A percentile compares a stretch with the other conserved stretches of the same genome.
phyloP scores from a whole-genome alignment of 1,139 yeast genomes.

The Kodamaea arcana region DNA sequence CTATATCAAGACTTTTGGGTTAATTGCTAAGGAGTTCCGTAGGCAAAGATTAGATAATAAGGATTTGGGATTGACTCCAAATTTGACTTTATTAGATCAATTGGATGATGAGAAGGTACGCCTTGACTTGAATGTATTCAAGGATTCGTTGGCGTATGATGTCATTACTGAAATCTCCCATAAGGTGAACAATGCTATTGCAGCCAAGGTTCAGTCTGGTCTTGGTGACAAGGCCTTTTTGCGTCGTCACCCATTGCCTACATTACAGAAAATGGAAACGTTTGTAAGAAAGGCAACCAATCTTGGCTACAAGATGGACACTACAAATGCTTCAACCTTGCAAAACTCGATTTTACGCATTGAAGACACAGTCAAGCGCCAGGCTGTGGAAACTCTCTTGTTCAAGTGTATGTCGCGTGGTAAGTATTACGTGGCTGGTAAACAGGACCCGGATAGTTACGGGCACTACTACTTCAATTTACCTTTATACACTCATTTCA shows the following conservation, averaged over 20 bases:
- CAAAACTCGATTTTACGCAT: conserved; percentile 67
- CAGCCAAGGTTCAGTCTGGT: conserved; percentile 70
- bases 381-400: conserved; percentile 74
- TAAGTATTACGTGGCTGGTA: conserved; percentile 84
- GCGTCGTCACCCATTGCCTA: conserved; percentile 85
- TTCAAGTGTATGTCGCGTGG: conserved; percentile 84
- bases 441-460: conserved; percentile 73
- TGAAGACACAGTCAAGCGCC: conserved; percentile 60
- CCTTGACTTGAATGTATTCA: conserved; percentile 69
- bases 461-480: conserved; percentile 78
- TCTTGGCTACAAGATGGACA: conserved; percentile 68
- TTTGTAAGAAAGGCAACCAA: conserved; percentile 67
- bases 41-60: conserved; percentile 61
- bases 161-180: conserved; percentile 73
- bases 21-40: conserved; percentile 69
- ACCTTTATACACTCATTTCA: conserved; percentile 88
- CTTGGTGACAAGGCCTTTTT: conserved; percentile 79
- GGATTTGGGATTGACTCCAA: conserved; percentile 47
- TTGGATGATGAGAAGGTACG: conserved; percentile 82
- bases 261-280: conserved; percentile 75
- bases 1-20: conserved; percentile 59
- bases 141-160: conserved; percentile 53
- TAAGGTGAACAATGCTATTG: conserved; percentile 82
- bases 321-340: conserved; percentile 68
- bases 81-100: conserved; percentile 68